Evolutionary conservation across 352 stramenopile species (phyloP), one percentile per base, ranked within the genome.

Genomic region (Phytophthora macrochlamydospora): DNA sequence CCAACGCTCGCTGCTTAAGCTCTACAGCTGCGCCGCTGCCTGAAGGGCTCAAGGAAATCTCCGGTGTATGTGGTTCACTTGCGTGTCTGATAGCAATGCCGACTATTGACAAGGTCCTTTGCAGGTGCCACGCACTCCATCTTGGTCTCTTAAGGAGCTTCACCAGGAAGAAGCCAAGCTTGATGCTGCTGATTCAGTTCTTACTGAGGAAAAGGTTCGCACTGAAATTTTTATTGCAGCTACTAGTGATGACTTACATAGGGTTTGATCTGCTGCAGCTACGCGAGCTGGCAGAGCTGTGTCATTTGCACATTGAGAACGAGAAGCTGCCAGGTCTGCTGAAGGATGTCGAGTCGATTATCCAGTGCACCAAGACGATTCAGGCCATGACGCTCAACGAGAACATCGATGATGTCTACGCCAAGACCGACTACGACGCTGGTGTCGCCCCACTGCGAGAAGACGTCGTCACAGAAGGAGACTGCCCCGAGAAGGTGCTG

Each of bases 331-430:
- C 87, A 8, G 69, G 65, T 14, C 65, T 95, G 65, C 76, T 95
- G 30, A 87, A 89, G 40, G 87, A 91, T 54, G 87, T 95, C 5
- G 85, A 94, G 69, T 88, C 85, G 29, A 95, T 95, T 49, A 94
- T 95, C 51, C 87, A 95, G 55, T 95, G 87, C 79, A 92, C 87
- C 52, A 92, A 90, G 69, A 92, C 83, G 31, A 89, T 95, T 51
- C 87, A 95, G 59, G 85, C 79, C 32, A 79, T 94, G 67, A 95
- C 87, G 46, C 52, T 95, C 33, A 67, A 90, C 58, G 84, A 89
- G 42, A 89, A 92, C 65, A 89, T 95, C n/a, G 81, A 94, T 61
- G 83, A 93, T 24, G 62, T 95, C 33, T 95, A 95, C 53, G 77
- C 81, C 32, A 91, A 82, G 45, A 83, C 69, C 60, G 76, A 79